Conservation (phyloP, 306 rosid species). For the Trifolium repens region DNA sequence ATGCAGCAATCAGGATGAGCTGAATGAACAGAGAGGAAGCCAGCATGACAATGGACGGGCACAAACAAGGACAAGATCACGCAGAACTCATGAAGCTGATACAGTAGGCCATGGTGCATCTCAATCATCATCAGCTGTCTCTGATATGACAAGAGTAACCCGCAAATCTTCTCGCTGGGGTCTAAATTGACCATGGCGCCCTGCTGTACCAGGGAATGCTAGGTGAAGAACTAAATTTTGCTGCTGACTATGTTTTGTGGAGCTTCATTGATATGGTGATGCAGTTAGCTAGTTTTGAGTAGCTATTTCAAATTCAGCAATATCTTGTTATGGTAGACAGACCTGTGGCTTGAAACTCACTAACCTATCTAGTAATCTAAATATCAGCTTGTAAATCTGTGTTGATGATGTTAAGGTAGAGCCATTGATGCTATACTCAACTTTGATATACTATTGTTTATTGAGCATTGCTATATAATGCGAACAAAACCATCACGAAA, state of each 20-base stretch:
- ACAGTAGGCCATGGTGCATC: constrained; percentile 29
- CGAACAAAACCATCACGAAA: no score
- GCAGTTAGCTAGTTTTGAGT: constrained; percentile 20
- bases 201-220: constrained; percentile 9
- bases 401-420: not conserved
- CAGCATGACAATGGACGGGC: constrained; percentile 19
- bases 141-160: constrained; percentile 46
- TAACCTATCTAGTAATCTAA: constrained; percentile 27
- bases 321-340: constrained; percentile 15
- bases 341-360: constrained; percentile 17
- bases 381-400: constrained; percentile 17
- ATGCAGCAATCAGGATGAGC: constrained; percentile 48
- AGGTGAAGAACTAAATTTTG: constrained; percentile 35
- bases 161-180: constrained; percentile 42
- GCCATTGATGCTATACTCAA: constrained; percentile 8
- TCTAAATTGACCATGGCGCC: constrained; percentile 21
- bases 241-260: constrained; percentile 38
- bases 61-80: constrained; percentile 27
- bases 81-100: constrained; percentile 26
- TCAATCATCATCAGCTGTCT: constrained; percentile 36
- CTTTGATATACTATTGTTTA: constrained; percentile 21
- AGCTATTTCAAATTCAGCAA: constrained; percentile 12
- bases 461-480: no score
- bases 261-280: constrained; percentile 5
- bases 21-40: constrained; percentile 42